These are phyloP conservation scores for Stephanodiscus minutulus DNA, from an alignment of 108 stramenopile genomes.

Conservation along the genomic window DNA sequence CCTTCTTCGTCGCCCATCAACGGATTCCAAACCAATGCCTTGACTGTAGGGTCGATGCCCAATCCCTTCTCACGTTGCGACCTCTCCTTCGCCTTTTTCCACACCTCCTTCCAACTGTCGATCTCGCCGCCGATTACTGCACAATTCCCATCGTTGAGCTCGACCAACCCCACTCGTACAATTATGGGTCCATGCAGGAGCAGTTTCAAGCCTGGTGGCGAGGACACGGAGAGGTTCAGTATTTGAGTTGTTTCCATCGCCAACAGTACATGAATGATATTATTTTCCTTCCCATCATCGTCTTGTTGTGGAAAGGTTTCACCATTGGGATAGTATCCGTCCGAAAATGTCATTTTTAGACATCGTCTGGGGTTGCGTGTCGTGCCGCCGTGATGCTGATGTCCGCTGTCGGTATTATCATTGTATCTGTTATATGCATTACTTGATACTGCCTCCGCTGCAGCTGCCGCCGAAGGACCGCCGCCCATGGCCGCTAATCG, in stretches of 20 bases:
- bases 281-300: constrained; percentile 16
- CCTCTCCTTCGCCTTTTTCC: constrained; percentile 55
- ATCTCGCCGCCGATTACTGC: constrained; percentile 67
- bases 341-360: constrained; percentile 54
- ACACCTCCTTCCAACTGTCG: constrained; percentile 47
- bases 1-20: constrained; percentile 38
- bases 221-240: constrained; percentile 36
- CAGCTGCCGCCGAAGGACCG: constrained; percentile 4
- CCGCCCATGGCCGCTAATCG: constrained; percentile 32
- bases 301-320: not conserved
- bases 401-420: constrained; percentile 14
- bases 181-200: constrained; percentile 57
- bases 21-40: constrained; percentile 71
- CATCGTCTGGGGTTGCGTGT: constrained; percentile 35
- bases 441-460: constrained; percentile 26
- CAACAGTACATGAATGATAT: constrained; percentile 28
- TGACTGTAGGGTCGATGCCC: constrained; percentile 80
- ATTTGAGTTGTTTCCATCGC: constrained; percentile 63
- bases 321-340: constrained; percentile 51
- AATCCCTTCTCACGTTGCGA: constrained; percentile 56
- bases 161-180: constrained; percentile 56
- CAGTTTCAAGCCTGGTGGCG: constrained; percentile 64
- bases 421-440: constrained; percentile 13
- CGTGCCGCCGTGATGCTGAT: not conserved
- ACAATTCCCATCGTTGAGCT: constrained; percentile 59